These are phyloP conservation scores for Cymbidium sinense DNA, from an alignment of 106 monocot species.

Conservation along the genomic window DNA sequence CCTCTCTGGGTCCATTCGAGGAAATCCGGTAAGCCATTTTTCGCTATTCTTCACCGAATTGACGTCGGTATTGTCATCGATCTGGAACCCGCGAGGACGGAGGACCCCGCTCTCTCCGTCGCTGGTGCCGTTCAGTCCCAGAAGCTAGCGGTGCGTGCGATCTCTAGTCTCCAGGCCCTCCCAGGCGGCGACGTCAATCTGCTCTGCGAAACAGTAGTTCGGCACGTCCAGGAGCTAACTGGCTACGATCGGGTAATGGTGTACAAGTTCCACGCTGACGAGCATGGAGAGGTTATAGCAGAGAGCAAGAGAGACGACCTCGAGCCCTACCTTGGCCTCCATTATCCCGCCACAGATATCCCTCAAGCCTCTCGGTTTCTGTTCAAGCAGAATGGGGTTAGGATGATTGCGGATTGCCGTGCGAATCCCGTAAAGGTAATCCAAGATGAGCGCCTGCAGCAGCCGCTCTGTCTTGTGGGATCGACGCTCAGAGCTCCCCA, in stretches of 20 bases:
- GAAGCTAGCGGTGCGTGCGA: slow-evolving; percentile 86
- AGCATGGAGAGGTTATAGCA: slow-evolving; percentile 91
- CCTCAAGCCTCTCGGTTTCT: slow-evolving; percentile 86
- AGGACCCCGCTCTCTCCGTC: slow-evolving; percentile 78
- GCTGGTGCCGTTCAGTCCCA: slow-evolving; percentile 95
- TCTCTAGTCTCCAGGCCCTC: slow-evolving; percentile 73
- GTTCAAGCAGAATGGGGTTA: slow-evolving; percentile 81
- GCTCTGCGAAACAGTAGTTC: slow-evolving; percentile 72
- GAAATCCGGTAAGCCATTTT: slow-evolving; percentile 67
- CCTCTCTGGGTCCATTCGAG: slow-evolving; percentile 76
- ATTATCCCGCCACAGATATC: slow-evolving; percentile 91
- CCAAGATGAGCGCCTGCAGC: slow-evolving; percentile 47
- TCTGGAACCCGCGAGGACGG: slow-evolving; percentile 72
- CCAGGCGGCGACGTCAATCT: slow-evolving; percentile 81
- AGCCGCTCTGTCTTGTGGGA: slow-evolving; percentile 87
- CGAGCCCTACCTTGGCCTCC: slow-evolving; percentile 85
- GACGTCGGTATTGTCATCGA: slow-evolving; percentile 92
- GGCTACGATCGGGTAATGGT: slow-evolving; percentile 94
- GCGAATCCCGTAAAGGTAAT: slow-evolving; percentile 63
- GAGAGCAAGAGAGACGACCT: slow-evolving; percentile 58
- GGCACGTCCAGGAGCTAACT: slow-evolving; percentile 76
- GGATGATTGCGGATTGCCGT: slow-evolving; percentile 90
- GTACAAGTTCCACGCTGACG: slow-evolving; percentile 92
- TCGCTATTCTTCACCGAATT: slow-evolving; percentile 88
- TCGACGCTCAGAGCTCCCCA: slow-evolving; percentile 83